Conservation (phyloP, 2,329 filamentous ascomycete genomes). For the Sporothrix pseudoabietina region DNA sequence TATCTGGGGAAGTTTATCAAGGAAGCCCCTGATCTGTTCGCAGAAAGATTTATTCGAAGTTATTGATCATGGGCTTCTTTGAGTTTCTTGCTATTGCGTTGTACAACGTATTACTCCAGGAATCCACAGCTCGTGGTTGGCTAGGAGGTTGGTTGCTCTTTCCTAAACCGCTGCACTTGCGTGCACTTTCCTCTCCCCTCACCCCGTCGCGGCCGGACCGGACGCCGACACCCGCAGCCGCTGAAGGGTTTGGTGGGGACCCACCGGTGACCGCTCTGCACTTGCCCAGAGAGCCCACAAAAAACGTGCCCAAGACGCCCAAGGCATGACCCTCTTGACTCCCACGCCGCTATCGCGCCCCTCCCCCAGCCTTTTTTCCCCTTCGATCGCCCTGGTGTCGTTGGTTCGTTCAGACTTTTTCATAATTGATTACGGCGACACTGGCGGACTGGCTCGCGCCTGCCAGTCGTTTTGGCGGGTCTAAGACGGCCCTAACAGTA, state of each 20-base stretch:
- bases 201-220: constrained; percentile 16
- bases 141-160: neutral
- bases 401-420: neutral
- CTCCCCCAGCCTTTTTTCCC: constrained; percentile 15
- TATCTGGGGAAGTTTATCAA: neutral
- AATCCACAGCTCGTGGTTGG: constrained; percentile 11
- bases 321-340: neutral
- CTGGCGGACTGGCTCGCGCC: neutral
- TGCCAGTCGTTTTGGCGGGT: constrained; percentile 9
- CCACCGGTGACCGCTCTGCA: neutral
- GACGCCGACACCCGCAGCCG: constrained; percentile 23
- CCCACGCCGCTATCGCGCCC: constrained; percentile 17
- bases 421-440: neutral
- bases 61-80: neutral
- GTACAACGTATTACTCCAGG: neutral
- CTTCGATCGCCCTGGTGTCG: neutral
- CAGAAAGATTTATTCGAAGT: neutral
- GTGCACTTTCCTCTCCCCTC: neutral
- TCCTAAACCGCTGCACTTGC: neutral
- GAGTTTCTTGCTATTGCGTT: neutral
- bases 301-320: neutral
- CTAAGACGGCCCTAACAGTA: neutral
- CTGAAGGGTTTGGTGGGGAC: neutral
- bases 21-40: neutral
- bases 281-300: neutral